Conservation (phyloP, 2,329 filamentous ascomycete genomes). For the Clathrospora elynae region DNA sequence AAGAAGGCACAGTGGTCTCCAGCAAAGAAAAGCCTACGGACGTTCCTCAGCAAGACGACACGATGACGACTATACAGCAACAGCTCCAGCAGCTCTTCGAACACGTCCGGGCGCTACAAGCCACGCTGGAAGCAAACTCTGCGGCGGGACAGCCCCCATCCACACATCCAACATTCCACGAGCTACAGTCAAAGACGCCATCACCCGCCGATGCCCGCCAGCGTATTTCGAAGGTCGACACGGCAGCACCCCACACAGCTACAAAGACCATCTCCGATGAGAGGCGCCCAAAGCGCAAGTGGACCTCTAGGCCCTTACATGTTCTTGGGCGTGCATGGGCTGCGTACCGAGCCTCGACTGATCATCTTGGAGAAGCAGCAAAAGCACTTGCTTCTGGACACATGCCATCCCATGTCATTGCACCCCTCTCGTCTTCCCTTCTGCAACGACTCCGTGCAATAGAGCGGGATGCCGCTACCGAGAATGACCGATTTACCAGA, state of each 20-base stretch:
- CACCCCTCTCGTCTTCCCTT: slow-evolving; percentile 1
- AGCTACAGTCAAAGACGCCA: no score
- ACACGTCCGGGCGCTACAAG: slow-evolving; percentile 21
- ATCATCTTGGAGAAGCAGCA: background rate
- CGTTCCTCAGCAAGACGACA: background rate
- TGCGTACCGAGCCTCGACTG: background rate
- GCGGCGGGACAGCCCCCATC: background rate
- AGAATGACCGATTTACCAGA: no score
- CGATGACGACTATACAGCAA: slow-evolving; percentile 7
- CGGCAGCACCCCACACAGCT: no score
- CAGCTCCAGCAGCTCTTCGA: slow-evolving; percentile 22
- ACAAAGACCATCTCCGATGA: no score
- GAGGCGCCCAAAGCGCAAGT: no score
- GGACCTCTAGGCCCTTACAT: no score
- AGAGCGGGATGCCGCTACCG: slow-evolving; percentile 1
- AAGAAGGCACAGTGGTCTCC: background rate
- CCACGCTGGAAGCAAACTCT: slow-evolving; percentile 5
- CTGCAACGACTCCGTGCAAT: slow-evolving; percentile 3
- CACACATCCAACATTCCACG: background rate
- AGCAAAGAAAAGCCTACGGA: background rate
- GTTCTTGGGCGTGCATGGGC: no score
- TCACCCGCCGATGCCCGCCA: no score
- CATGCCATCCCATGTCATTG: background rate
- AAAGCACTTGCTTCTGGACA: background rate
- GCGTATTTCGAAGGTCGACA: no score